Evolutionary conservation across 768 basidiomycete genomes (phyloP).

Genomic region (Mycena kentingensis): DNA sequence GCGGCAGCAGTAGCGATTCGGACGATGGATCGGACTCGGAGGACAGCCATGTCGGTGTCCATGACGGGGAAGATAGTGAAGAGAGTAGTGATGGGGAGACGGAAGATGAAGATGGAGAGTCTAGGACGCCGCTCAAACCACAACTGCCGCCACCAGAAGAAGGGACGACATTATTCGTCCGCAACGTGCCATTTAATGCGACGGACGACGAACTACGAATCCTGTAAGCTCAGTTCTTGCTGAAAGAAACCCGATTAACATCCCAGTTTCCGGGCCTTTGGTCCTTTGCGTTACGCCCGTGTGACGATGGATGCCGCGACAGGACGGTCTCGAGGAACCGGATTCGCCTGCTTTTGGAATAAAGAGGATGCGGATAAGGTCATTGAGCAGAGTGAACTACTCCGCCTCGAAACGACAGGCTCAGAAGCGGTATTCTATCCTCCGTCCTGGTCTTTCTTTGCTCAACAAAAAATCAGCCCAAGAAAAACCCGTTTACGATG

Average conservation of each 20-base stretch:
- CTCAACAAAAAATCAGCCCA: too few species aligned
- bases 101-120: constrained; percentile 36
- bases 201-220: constrained; percentile 91
- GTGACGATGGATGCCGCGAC: constrained; percentile 84
- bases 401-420: constrained; percentile 66
- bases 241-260: not conserved
- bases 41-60: constrained; percentile 47
- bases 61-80: constrained; percentile 35
- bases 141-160: constrained; percentile 80
- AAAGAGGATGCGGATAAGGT: constrained; percentile 85
- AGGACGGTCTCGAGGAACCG: constrained; percentile 89
- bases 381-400: constrained; percentile 74
- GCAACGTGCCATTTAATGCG: constrained; percentile 89
- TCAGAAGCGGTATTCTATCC: constrained; percentile 36
- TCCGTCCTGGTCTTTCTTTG: too few species aligned
- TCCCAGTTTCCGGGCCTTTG: constrained; percentile 85
- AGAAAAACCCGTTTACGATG: constrained; percentile 84
- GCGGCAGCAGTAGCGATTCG: constrained; percentile 42
- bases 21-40: constrained; percentile 33
- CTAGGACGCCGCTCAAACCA: constrained; percentile 57
- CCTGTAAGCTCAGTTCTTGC: constrained; percentile 52
- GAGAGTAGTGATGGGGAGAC: constrained; percentile 41
- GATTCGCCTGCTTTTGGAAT: constrained; percentile 98
- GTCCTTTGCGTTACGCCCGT: constrained; percentile 89
- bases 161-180: constrained; percentile 91